Base-by-base conservation (phyloP, 2,329 filamentous ascomycete species). In the Exophiala dermatitidis region DNA sequence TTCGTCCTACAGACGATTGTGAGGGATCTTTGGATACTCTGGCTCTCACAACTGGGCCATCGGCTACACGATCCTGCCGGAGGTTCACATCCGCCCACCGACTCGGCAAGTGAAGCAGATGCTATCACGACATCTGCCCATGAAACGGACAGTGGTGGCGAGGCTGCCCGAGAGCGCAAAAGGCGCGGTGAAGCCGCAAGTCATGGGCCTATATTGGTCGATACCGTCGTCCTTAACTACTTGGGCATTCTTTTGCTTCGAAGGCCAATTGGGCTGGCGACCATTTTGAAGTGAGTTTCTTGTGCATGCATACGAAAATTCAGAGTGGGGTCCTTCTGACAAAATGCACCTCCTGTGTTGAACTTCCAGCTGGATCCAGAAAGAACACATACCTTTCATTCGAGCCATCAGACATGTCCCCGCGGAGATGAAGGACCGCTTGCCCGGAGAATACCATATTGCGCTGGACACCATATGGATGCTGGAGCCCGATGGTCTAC, bases 21-120 rank as follows among this genome's bases (percentile, higher is more conserved):
- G 3, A 81, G 83, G 54, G 90, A 95, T 66, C 77, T 98, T 9
- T 98, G 93, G 91, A 77, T 84, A 48, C 72, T 96, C 47, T 81
- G 88, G 48, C 74, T 90, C 36, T 76, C 80, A 46, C 77, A 75
- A 44, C 72, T 88, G 4, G 54, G 56, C 26, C 42, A 53, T n/a
- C 60, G 60, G 5, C 59, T 64, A 1, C 56, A 61, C 2, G 65
- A 68, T 10, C 9, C 38, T 4, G 34, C 28, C 7, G 30, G 19
- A 19, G 19, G 19, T 5, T 29, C 45, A 5, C 19, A 46, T 4
- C 9, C 9, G 9, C 31, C 12, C 10, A 31, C 46, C 4, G 38
- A 47, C 33, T 9, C 36, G 3, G 41, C 30, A 32, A 51, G 34
- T 29, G 37, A 56, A 36, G 36, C 26, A 19, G 38, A 50, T 19